These are phyloP conservation scores for Grosmannia serpens DNA, from an alignment of 2,329 filamentous ascomycete genomes.

Conservation along the genomic window DNA sequence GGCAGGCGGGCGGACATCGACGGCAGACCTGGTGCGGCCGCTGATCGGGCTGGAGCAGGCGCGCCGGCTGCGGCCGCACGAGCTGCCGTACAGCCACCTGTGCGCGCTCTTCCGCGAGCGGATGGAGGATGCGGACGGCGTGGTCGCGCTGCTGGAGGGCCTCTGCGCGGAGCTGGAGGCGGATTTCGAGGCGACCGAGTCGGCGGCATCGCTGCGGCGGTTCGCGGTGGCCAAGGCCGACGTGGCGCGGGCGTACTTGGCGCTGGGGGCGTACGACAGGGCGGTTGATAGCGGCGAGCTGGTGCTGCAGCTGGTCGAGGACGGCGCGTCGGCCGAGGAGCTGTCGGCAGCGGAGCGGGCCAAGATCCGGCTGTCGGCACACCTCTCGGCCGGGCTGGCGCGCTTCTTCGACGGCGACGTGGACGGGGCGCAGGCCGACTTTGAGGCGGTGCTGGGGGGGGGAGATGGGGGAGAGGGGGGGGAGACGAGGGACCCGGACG, in stretches of 20 bases:
- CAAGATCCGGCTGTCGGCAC: conserved; percentile 68
- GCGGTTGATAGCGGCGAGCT: conserved; percentile 73
- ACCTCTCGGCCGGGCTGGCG: conserved; percentile 75
- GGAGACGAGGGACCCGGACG: conserved; percentile 64
- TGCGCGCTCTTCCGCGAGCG: conserved; percentile 73
- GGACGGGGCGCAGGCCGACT: conserved; percentile 63
- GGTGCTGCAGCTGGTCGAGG: conserved; percentile 52
- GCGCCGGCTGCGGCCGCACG: conserved; percentile 55
- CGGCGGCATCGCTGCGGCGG: conserved; percentile 55
- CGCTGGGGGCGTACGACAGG: conserved; percentile 48
- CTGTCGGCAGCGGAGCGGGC: conserved; percentile 52
- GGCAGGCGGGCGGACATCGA: conserved; percentile 42
- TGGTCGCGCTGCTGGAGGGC: conserved; percentile 50
- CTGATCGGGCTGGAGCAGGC: conserved; percentile 83
- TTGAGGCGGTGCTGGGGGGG: conserved; percentile 69
- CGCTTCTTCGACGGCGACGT: conserved; percentile 59
- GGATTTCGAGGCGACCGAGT: conserved; percentile 78
- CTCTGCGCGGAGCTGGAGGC: conserved; percentile 63
- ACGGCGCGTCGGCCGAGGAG: conserved; percentile 29
- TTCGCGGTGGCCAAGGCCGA: conserved; percentile 82
- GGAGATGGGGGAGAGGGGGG: conserved; percentile 59
- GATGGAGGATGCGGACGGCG: conserved; percentile 53
- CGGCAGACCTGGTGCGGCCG: conserved; percentile 64
- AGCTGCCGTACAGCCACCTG: conserved; percentile 66
- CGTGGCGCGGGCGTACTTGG: conserved; percentile 72